Evolutionary conservation across 1,284 basidiomycete genomes (phyloP), one percentile per base, ranked within the genome.

Genomic region (Anthracocystis walkeri): DNA sequence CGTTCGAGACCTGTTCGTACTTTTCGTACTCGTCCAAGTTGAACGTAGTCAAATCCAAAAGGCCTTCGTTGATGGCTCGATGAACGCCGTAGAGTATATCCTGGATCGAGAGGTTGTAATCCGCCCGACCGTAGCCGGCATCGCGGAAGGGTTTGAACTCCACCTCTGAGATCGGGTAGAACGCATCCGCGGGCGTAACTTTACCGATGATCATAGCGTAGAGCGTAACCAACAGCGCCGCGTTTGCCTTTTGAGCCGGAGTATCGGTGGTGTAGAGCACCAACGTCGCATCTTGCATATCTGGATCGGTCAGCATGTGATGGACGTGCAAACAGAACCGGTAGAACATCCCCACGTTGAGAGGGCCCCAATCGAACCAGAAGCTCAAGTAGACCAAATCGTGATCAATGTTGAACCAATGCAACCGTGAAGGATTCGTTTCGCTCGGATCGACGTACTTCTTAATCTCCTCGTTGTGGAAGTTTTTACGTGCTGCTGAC

Each of bases 21-120:
- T 89, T 91, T 85, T 96, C 94, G 83, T 96, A 96, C 75, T 95
- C 93, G 75, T 93, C 92, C 21, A 87, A 70, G 65, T 89, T 87
- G 73, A 99, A 99, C 67, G 93, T 91, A 78, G 93, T 92, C 88
- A 99, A 91, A 83, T 97, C 92, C 82, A 95, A 91, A 2, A 99
- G 89, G 1, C 91, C 91, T 73, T 92, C 90, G 82, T 93, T 90
- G 87, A 95, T 92, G 0, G 95, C 97, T 84, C 97, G 96, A 89
- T 93, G 94, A 57, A 97, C 87, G 18, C 97, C 96, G 90, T 95
- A 98, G 10, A 99, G 88, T 83, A 94, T 93, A 82, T 98, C 80
- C 60, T 83, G 93, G 65, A 97, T 94, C 70, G 89, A 93, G 64
- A 99, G 89, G 81, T 92, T 92, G 87, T 95, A 97, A 86, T 98